These are phyloP conservation scores for Geosmithia morbida DNA, from an alignment of 2,329 filamentous ascomycete species.

Conservation along the genomic window DNA sequence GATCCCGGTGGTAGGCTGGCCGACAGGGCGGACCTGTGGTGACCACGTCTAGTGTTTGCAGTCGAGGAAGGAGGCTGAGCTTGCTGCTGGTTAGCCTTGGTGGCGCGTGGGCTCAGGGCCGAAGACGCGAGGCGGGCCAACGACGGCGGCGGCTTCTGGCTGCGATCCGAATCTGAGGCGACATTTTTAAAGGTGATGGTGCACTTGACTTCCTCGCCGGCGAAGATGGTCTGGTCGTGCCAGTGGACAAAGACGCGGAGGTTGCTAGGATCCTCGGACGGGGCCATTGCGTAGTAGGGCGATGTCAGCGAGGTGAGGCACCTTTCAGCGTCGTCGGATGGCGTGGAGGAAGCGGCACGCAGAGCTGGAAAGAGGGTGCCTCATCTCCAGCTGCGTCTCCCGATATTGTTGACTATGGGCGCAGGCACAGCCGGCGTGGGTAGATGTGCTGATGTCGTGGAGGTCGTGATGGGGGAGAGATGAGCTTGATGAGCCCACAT, in stretches of 20 bases:
- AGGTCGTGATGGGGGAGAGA: background rate
- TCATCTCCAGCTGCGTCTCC: background rate
- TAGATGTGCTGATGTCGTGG: too few relatives aligned
- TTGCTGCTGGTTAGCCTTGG: constrained; percentile 6
- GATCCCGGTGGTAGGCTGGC: constrained; percentile 35
- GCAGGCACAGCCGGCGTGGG: background rate
- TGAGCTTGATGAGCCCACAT: background rate
- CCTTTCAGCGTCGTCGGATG: background rate
- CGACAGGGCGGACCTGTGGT: constrained; percentile 51
- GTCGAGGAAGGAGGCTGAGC: constrained; percentile 19
- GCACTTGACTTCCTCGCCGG: constrained; percentile 90
- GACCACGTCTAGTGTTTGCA: constrained; percentile 31
- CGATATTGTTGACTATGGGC: background rate
- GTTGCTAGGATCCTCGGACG: constrained; percentile 39
- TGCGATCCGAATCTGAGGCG: constrained; percentile 27
- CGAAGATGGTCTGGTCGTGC: constrained; percentile 88
- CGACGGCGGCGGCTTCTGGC: constrained; percentile 8
- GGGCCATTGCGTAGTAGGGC: constrained; percentile 25
- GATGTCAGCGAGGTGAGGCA: background rate
- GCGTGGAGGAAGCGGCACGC: background rate
- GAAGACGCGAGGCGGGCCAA: background rate
- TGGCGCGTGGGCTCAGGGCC: too few relatives aligned
- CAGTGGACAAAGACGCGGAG: constrained; percentile 93
- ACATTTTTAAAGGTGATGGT: constrained; percentile 94
- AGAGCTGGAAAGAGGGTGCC: background rate